Percentiles rank a stretch among this genome's conserved stretches.
These are phyloP conservation scores for Emmonsia crescens DNA, from an alignment of 2,329 filamentous ascomycete species.

Conservation along the genomic window DNA sequence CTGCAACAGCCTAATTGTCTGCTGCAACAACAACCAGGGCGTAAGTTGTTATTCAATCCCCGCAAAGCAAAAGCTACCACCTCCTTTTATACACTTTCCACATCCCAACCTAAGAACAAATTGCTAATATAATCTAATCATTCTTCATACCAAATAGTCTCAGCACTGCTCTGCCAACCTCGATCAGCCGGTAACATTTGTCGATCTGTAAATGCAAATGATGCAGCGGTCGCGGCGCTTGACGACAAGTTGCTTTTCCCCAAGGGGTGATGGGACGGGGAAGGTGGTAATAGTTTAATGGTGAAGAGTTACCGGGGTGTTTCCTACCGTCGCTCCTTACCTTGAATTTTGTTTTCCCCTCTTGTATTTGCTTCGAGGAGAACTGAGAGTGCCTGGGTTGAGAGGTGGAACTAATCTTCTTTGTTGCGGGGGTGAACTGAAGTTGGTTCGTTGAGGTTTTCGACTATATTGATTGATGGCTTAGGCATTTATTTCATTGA, in stretches of 20 bases:
- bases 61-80: not conserved
- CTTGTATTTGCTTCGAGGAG: not conserved
- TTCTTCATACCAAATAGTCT: not conserved
- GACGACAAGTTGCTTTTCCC: not conserved
- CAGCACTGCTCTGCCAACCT: slow-evolving; percentile 12
- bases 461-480: not conserved
- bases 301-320: not conserved
- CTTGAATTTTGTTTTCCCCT: not conserved
- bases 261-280: not conserved
- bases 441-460: not conserved
- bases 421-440: not conserved
- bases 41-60: slow-evolving; percentile 3
- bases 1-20: slow-evolving; percentile 13
- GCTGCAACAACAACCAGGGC: slow-evolving; percentile 11
- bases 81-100: not conserved
- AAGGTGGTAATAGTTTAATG: not conserved
- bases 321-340: slow-evolving; percentile 10
- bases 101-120: not conserved
- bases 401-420: not conserved
- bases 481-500: slow-evolving; percentile 1
- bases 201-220: slow-evolving; percentile 7
- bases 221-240: not conserved
- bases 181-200: slow-evolving; percentile 7
- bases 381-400: not conserved
- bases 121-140: not conserved